Evolutionary conservation across 2,329 filamentous ascomycete species (phyloP), one percentile per base, ranked within the genome.

Genomic region (Chrysoporthe austroafricana): DNA sequence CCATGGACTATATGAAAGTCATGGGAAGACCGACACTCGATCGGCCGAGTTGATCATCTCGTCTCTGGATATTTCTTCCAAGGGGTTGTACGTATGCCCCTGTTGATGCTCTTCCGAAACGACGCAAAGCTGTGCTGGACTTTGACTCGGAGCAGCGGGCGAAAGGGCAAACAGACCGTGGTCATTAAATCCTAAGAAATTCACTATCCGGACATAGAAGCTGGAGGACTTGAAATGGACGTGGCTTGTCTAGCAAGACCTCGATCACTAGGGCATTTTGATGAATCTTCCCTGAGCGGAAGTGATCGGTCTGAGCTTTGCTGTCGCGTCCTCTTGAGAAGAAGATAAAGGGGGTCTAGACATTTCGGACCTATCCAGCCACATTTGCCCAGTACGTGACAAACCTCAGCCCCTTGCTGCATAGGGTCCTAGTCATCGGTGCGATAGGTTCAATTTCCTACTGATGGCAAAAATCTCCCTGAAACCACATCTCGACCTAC

Each of bases 401-500:
- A 26, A 16, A 32, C 50, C 21, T 14, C 26, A 34, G 11, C 26
- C 26, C 52, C 52, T 57, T 34, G 52, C 13, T 39, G 54, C 34
- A 39, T 57, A 39, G 13, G 18, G 8, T 36, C 54, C 34, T 57
- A 34, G 54, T 57, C 32, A 39, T 26, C 54, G 54, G 32, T 9
- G 6, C 2, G 39, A 3, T 3, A 39, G 32, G 32, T 18, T 21
- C 54, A 57, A 57, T 57, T 39, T 39, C 54, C 52, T n/a, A 13
- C 54, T 34, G 32, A 57, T 39, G 16, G 34, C 52, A 34, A 39
- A n/a, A 54, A 34, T 57, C 54, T 39, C 16, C 18, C 54, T 57
- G 54, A 57, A 57, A 57, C 54, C 32, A 57, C 26, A n/a, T 18
- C 54, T 57, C 34, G 54, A 39, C 54, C 54, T 34, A 26, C 9